Percentiles rank a stretch among this genome's conserved stretches.
phyloP scores from a whole-genome alignment of 805 yeast genomes.

The Metschnikowia similis region DNA sequence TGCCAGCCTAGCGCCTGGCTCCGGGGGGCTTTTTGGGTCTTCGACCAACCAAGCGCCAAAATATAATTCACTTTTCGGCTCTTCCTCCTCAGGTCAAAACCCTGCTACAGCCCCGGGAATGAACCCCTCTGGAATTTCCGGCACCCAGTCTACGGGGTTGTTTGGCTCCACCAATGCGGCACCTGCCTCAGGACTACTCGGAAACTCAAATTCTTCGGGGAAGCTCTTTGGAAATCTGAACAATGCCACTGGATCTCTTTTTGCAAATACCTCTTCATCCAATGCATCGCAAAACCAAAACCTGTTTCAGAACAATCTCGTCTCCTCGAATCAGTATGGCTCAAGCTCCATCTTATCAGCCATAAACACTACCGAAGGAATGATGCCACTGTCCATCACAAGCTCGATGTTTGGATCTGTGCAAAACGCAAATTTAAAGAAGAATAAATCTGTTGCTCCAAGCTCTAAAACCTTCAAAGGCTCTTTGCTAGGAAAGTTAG shows the following conservation, averaged over 20 bases:
- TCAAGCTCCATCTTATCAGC: conserved; percentile 22
- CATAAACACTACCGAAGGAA: conserved; percentile 16
- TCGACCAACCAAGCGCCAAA: background rate
- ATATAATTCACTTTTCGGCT: conserved; percentile 23
- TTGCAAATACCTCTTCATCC: background rate
- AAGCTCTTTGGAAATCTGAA: background rate
- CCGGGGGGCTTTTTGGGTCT: conserved; percentile 5
- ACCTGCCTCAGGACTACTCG: conserved; percentile 18
- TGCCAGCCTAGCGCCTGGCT: background rate
- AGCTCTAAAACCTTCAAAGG: conserved; percentile 16
- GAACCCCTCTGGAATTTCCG: background rate
- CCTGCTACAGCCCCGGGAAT: background rate
- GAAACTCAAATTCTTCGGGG: conserved; percentile 16
- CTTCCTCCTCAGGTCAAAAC: conserved; percentile 7
- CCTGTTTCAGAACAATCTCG: background rate
- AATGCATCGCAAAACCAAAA: background rate
- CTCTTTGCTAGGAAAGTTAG: conserved; percentile 29
- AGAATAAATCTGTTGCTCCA: conserved; percentile 18
- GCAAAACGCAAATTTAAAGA: conserved; percentile 7
- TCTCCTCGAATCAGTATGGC: conserved; percentile 27
- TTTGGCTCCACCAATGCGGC: conserved; percentile 16
- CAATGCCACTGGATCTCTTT: conserved; percentile 1
- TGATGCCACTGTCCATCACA: conserved; percentile 35
- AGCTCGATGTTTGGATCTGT: conserved; percentile 19
- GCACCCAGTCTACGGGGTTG: conserved; percentile 10